Evolutionary conservation across 176 grass and related monocot genomes (phyloP), one percentile per base, ranked within the genome.

Genomic region (Juncus inflexus): DNA sequence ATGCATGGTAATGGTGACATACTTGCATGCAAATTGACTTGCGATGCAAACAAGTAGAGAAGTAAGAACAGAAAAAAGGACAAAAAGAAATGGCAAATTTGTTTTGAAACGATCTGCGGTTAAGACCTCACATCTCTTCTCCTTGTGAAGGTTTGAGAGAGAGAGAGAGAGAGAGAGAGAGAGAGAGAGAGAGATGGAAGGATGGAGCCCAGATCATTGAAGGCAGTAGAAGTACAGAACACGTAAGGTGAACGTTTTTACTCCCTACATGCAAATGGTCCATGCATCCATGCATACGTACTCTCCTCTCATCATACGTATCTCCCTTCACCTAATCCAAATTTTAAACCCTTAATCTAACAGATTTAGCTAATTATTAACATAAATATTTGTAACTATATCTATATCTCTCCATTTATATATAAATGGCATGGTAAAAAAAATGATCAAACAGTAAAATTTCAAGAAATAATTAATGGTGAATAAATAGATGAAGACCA

Each of bases 101-200:
- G 52, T 58, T 70, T 47, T 58, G 16, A 45, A 56, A 58, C 67
- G 40, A 70, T 70, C 38, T 70, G 52, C 53, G 9, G 67, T 70
- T 70, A 58, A 70, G 13, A 52, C 53, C 56, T 70, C 67, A 70
- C 67, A 70, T 70, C 52, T 43, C 53, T 70, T 15, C 50, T 47
- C 43, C 43, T 47, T 47, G 43, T 47, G 43, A 47, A 47, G 43
- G 43, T 47, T 47, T 47, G 43, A 28, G 43, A 47, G 43, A 47
- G 43, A 47, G 43, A 47, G 43, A 47, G 43, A 47, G 43, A 47
- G 43, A 28, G 19, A 28, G 19, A 51, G 43, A 47, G 43, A 47
- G 43, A 47, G 43, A 47, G 43, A 47, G 43, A 47, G 43, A 28
- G 19, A 28, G 19, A 51, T 69, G 35, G 52, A 55, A 5, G 2